phyloP scores from a whole-genome alignment of 768 basidiomycete genomes.

The Kwoniella heveanensis region DNA sequence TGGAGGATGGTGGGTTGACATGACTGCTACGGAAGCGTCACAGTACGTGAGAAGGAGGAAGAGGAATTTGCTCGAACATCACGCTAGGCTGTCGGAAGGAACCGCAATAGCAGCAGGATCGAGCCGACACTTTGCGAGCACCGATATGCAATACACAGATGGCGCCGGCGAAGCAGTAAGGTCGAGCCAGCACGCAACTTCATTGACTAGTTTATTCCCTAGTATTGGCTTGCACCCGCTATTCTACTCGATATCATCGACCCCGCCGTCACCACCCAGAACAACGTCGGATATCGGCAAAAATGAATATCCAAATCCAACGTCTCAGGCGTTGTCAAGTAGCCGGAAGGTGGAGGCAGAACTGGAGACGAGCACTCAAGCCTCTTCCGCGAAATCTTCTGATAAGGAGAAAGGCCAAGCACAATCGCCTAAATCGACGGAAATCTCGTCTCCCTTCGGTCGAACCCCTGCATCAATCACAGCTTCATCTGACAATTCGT shows the following conservation, averaged over 20 bases:
- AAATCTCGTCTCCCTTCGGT: too few species aligned
- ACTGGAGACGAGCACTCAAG: too few species aligned
- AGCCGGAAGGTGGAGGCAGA: too few species aligned
- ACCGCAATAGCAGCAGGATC: not conserved
- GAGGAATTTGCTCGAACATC: conserved; percentile 23
- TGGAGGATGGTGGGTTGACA: conserved; percentile 41
- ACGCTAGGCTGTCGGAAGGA: conserved; percentile 17
- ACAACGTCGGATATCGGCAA: too few species aligned
- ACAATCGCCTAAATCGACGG: not conserved
- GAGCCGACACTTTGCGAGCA: not conserved
- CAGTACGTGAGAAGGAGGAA: conserved; percentile 36
- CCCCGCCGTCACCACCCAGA: too few species aligned
- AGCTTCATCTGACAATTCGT: not conserved
- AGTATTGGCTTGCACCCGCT: not conserved
- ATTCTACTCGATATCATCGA: not conserved
- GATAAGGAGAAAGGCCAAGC: not conserved
- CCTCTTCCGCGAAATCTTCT: too few species aligned
- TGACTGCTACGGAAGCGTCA: conserved; percentile 40
- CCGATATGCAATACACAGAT: not conserved
- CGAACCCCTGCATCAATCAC: not conserved
- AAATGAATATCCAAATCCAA: too few species aligned
- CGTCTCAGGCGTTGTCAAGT: too few species aligned
- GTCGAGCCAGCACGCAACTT: not conserved
- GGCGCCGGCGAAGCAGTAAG: not conserved
- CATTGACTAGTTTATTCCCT: not conserved